Conservation (phyloP, 805 yeast genomes). For the Maudiozyma serrabonitensis region DNA sequence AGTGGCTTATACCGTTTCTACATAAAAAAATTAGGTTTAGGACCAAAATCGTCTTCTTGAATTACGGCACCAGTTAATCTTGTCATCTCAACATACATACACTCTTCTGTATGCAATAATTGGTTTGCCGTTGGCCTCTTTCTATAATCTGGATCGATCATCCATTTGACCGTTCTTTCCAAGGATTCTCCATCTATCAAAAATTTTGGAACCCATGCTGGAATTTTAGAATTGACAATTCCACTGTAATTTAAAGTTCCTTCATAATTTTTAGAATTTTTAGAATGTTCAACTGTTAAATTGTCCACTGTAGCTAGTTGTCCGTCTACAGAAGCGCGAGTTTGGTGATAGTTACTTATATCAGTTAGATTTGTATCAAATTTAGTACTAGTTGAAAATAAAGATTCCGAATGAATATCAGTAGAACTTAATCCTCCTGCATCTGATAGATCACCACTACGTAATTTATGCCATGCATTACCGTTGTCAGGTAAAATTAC, state of each 20-base stretch:
- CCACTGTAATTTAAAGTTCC: constrained; percentile 5
- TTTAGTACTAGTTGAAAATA: constrained; percentile 23
- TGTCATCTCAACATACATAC: constrained; percentile 65
- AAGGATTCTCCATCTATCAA: constrained; percentile 63
- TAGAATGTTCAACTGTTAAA: constrained; percentile 5
- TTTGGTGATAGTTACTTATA: constrained; percentile 3
- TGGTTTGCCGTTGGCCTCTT: constrained; percentile 72
- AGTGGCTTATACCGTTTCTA: not conserved
- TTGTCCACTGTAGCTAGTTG: not conserved
- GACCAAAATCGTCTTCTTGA: constrained; percentile 94
- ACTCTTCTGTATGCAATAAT: constrained; percentile 62
- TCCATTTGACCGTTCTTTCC: constrained; percentile 74
- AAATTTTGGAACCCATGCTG: constrained; percentile 82
- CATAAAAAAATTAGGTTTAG: constrained; percentile 42
- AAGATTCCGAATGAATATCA: constrained; percentile 38
- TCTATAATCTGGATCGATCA: constrained; percentile 78
- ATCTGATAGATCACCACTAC: constrained; percentile 92
- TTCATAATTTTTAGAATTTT: constrained; percentile 21
- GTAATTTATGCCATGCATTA: constrained; percentile 86
- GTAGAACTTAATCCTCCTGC: constrained; percentile 80
- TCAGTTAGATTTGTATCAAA: constrained; percentile 23
- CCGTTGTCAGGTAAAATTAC: constrained; percentile 94
- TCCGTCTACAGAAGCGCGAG: not conserved
- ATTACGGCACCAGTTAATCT: constrained; percentile 89
- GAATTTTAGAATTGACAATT: constrained; percentile 32